Evolutionary conservation across 495 filamentous ascomycete genomes (phyloP).

Genomic region (Penicillium coprophilum): DNA sequence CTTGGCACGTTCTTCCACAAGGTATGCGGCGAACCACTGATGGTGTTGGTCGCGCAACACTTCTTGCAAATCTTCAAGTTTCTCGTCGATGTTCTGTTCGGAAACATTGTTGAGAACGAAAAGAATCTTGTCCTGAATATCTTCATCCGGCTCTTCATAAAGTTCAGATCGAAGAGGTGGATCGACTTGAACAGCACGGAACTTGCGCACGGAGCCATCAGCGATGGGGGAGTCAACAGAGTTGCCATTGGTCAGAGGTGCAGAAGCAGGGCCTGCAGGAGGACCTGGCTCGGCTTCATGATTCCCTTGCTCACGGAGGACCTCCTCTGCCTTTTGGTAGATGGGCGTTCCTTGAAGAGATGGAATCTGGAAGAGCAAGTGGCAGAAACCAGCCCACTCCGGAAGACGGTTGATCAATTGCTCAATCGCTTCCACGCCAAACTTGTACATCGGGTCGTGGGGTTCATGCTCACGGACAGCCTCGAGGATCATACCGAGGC

Average conservation of each 20-base stretch:
- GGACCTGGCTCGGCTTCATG: constrained; percentile 37
- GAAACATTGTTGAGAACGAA: constrained; percentile 98
- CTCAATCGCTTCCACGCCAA: constrained; percentile 93
- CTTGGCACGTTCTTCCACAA: constrained; percentile 97
- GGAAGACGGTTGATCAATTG: constrained; percentile 77
- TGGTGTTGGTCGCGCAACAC: constrained; percentile 76
- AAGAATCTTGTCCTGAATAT: constrained; percentile 86
- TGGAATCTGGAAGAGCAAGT: constrained; percentile 74
- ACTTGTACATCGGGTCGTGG: constrained; percentile 93
- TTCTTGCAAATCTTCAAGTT: constrained; percentile 75
- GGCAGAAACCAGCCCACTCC: constrained; percentile 91
- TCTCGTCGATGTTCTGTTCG: constrained; percentile 77
- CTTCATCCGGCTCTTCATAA: constrained; percentile 79
- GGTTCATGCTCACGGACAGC: constrained; percentile 79
- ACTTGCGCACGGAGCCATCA: constrained; percentile 57
- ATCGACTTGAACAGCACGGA: constrained; percentile 74
- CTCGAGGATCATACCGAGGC: constrained; percentile 92
- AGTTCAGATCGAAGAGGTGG: constrained; percentile 54
- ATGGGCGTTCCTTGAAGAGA: constrained; percentile 81
- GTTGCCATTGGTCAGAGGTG: constrained; percentile 61
- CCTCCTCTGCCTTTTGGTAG: constrained; percentile 76
- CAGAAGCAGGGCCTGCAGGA: constrained; percentile 40
- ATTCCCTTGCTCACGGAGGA: constrained; percentile 61
- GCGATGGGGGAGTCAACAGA: constrained; percentile 55
- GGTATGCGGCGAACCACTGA: constrained; percentile 92